Evolutionary conservation across 1,139 yeast species (phyloP).

Genomic region (Yamadazyma spencermartinsiae): DNA sequence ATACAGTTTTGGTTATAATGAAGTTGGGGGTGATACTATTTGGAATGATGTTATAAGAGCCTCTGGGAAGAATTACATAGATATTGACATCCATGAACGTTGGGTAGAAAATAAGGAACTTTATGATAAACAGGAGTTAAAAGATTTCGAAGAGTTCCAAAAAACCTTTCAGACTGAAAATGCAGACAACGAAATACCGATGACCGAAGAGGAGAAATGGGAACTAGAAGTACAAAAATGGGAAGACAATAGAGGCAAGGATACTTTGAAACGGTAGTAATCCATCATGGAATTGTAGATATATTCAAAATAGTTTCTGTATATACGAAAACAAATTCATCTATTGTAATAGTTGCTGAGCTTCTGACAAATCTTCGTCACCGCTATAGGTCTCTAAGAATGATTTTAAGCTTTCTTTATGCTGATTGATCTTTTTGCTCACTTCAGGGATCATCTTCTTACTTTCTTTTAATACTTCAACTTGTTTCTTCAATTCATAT

Average conservation of each 20-base stretch:
- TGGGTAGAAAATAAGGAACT: conserved; percentile 87
- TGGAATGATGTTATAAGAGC: conserved; percentile 96
- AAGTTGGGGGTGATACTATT: conserved; percentile 90
- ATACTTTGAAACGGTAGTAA: conserved; percentile 5
- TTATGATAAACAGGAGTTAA: conserved; percentile 65
- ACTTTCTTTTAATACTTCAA: conserved; percentile 68
- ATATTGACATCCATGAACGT: conserved; percentile 83
- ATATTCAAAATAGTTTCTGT: background rate
- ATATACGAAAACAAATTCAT: background rate
- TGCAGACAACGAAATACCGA: conserved; percentile 24
- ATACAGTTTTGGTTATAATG: conserved; percentile 87
- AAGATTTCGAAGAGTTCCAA: conserved; percentile 38
- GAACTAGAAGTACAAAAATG: conserved; percentile 63
- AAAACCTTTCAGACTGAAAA: conserved; percentile 26
- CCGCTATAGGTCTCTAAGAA: conserved; percentile 38
- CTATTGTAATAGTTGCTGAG: conserved; percentile 28
- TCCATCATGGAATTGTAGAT: background rate
- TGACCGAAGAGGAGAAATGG: conserved; percentile 72
- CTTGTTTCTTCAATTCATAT: conserved; percentile 68
- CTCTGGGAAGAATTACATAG: conserved; percentile 53
- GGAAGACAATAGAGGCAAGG: conserved; percentile 23
- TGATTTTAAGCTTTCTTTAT: conserved; percentile 44
- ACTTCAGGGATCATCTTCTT: conserved; percentile 67
- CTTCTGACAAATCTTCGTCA: conserved; percentile 48
- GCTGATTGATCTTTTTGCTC: conserved; percentile 50